Evolutionary conservation across 768 basidiomycete species (phyloP).

Genomic region (Chalciporus piperatus): DNA sequence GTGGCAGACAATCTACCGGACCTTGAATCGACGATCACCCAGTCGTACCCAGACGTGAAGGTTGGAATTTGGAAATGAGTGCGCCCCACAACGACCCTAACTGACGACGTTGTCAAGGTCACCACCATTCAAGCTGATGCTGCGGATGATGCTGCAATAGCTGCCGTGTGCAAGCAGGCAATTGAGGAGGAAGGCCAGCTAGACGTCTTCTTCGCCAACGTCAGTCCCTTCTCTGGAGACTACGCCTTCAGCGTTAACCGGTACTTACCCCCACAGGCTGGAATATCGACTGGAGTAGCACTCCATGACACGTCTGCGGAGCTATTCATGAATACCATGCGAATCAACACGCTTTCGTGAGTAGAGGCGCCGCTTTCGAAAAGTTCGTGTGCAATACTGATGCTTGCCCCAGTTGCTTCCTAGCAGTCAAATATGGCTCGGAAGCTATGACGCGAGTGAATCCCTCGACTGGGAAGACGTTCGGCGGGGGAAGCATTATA

Average conservation of each 20-base stretch:
- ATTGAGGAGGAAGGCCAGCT: conserved; percentile 79
- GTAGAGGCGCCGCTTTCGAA: conserved; percentile 9
- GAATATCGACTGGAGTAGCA: conserved; percentile 44
- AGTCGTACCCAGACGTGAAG: conserved; percentile 74
- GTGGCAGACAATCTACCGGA: conserved; percentile 64
- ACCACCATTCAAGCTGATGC: conserved; percentile 80
- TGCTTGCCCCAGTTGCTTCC: conserved; percentile 61
- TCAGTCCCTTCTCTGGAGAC: conserved; percentile 31
- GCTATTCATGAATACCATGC: conserved; percentile 71
- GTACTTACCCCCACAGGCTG: conserved; percentile 52
- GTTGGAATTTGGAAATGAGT: conserved; percentile 40
- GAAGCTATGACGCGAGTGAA: conserved; percentile 74
- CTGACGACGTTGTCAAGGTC: conserved; percentile 50
- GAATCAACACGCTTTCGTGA: conserved; percentile 71
- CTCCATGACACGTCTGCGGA: conserved; percentile 59
- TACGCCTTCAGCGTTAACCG: conserved; percentile 3
- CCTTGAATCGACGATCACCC: conserved; percentile 65
- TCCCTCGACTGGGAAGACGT: conserved; percentile 62
- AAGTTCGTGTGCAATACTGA: not conserved
- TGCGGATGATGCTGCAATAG: conserved; percentile 70
- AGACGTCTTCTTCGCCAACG: conserved; percentile 96
- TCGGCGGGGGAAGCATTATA: conserved; percentile 78
- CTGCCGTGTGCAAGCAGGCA: conserved; percentile 65
- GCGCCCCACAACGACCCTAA: not conserved
- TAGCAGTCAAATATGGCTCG: conserved; percentile 86